These are phyloP conservation scores for Scorias spongiosa DNA, from an alignment of 2,329 filamentous ascomycete species.

Conservation along the genomic window DNA sequence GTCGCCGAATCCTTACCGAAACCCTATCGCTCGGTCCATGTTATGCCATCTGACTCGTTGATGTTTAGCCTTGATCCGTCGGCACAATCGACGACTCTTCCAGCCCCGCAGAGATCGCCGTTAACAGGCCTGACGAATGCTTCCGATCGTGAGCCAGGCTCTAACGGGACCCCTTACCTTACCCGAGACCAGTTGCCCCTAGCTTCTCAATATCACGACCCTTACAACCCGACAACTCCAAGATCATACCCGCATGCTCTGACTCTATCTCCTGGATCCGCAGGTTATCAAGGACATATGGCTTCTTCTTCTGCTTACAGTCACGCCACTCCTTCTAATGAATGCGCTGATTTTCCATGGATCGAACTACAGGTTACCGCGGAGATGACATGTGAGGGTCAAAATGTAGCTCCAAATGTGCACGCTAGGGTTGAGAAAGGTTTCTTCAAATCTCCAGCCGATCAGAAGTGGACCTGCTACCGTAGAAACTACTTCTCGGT, in stretches of 20 bases:
- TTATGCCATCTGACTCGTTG: slow-evolving; percentile 10
- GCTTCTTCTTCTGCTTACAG: slow-evolving; percentile 10
- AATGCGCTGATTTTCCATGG: slow-evolving; percentile 29
- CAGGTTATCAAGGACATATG: slow-evolving; percentile 10
- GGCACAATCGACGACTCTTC: slow-evolving; percentile 12
- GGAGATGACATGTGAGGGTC: slow-evolving; percentile 45
- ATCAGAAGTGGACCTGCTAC: slow-evolving; percentile 84
- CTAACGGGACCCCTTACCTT: slow-evolving; percentile 12
- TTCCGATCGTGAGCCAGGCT: slow-evolving; percentile 15
- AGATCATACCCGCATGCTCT: slow-evolving; percentile 11
- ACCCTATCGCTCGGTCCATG: neutral
- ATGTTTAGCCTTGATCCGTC: slow-evolving; percentile 13
- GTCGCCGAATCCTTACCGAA: slow-evolving; percentile 2
- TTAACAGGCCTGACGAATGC: slow-evolving; percentile 14
- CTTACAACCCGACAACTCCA: slow-evolving; percentile 17
- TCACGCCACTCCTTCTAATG: slow-evolving; percentile 12
- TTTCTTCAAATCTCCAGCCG: slow-evolving; percentile 55
- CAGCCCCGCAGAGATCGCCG: slow-evolving; percentile 13
- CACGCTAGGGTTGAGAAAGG: slow-evolving; percentile 75
- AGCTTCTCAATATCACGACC: slow-evolving; percentile 12
- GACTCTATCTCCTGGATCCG: slow-evolving; percentile 8
- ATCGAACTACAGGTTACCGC: slow-evolving; percentile 36
- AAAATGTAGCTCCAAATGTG: slow-evolving; percentile 54
- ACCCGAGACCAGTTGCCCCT: slow-evolving; percentile 15
- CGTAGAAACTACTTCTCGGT: slow-evolving; percentile 84